Evolutionary conservation across 768 basidiomycete genomes (phyloP).

Genomic region (Tulasnella sp.): DNA sequence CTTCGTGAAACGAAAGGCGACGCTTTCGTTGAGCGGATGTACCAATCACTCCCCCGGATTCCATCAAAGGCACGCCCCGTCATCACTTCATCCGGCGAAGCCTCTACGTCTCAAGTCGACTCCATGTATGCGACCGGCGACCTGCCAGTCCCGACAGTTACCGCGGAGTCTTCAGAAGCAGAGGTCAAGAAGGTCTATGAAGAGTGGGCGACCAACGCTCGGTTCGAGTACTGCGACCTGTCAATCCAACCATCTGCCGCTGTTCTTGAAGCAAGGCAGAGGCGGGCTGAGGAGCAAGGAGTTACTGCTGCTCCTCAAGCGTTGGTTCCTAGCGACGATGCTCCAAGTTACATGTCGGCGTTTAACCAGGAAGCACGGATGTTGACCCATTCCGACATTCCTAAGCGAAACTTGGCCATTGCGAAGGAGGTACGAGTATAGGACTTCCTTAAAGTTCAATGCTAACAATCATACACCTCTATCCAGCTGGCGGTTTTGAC

Average conservation of each 20-base stretch:
- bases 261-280: slow-evolving; percentile 35
- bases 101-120: slow-evolving; percentile 33
- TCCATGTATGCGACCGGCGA: neutral
- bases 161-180: slow-evolving; percentile 59
- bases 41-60: slow-evolving; percentile 70
- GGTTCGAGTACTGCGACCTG: slow-evolving; percentile 93
- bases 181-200: slow-evolving; percentile 64
- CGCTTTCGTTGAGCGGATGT: slow-evolving; percentile 75
- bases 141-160: slow-evolving; percentile 33
- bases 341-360: slow-evolving; percentile 75
- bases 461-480: neutral
- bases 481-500: slow-evolving; percentile 83
- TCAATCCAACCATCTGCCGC: slow-evolving; percentile 42
- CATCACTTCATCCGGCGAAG: slow-evolving; percentile 35
- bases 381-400: slow-evolving; percentile 79
- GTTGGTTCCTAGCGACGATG: slow-evolving; percentile 26
- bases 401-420: slow-evolving; percentile 87
- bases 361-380: slow-evolving; percentile 80
- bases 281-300: slow-evolving; percentile 41
- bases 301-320: neutral
- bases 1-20: slow-evolving; percentile 86
- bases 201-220: slow-evolving; percentile 74
- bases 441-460: neutral
- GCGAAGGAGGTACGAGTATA: slow-evolving; percentile 70
- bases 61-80: slow-evolving; percentile 36